Evolutionary conservation across 2,329 filamentous ascomycete genomes (phyloP).

Genomic region (Annulohypoxylon truncatum): DNA sequence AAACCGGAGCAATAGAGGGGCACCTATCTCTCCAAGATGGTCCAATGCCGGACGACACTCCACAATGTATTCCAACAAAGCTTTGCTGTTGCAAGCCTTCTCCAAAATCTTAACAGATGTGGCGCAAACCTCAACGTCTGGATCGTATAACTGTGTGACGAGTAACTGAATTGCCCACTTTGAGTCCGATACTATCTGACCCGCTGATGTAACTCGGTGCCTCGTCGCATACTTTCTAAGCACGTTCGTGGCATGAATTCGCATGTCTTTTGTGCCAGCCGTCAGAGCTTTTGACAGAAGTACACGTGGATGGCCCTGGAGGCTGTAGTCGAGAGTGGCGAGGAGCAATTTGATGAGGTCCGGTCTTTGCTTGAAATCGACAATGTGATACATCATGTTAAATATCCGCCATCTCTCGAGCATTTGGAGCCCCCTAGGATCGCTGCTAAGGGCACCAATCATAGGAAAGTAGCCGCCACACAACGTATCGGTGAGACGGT

Average conservation of each 20-base stretch:
- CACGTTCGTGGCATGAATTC: conserved; percentile 88
- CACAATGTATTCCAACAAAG: conserved; percentile 93
- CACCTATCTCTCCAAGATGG: conserved; percentile 95
- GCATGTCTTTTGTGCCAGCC: conserved; percentile 88
- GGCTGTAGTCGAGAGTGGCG: conserved; percentile 90
- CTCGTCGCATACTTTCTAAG: conserved; percentile 85
- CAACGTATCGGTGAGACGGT: conserved; percentile 86
- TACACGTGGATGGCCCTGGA: conserved; percentile 89
- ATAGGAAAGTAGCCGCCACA: conserved; percentile 95
- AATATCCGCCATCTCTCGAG: conserved; percentile 97
- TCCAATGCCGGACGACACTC: conserved; percentile 95
- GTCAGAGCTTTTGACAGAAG: conserved; percentile 94
- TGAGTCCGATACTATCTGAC: conserved; percentile 70
- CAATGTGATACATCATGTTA: conserved; percentile 99
- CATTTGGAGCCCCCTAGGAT: conserved; percentile 85
- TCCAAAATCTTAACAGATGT: conserved; percentile 97
- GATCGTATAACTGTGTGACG: conserved; percentile 98
- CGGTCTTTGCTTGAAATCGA: conserved; percentile 89
- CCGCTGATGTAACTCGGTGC: conserved; percentile 55
- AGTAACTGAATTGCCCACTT: conserved; percentile 97
- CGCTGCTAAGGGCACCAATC: conserved; percentile 86
- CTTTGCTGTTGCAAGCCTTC: conserved; percentile 93
- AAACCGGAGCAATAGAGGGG: conserved; percentile 90
- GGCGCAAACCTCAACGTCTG: conserved; percentile 95
- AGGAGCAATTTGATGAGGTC: conserved; percentile 91